Base-by-base conservation (phyloP, 106 monocot species). In the Phalaenopsis aphrodite region DNA sequence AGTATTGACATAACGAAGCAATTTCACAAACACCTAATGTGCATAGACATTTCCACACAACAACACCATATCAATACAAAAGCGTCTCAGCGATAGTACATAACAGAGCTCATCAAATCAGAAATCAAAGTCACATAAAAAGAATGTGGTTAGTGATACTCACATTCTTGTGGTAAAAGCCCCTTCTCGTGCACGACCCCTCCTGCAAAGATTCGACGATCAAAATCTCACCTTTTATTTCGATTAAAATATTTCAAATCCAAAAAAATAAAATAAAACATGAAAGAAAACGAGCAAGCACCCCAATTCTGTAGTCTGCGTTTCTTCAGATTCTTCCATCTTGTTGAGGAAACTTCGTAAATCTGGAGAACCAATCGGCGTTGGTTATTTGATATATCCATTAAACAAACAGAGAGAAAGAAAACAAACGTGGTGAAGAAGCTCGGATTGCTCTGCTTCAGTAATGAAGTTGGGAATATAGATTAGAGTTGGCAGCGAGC, bases 101-200 rank as follows among this genome's bases (percentile, higher is more conserved):
- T 42, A 7, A n/a, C 74, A 45, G 18, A 41, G 0, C 66, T 24
- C 6, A 66, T 24, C 23, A 24, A 30, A 2, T 45, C 11, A 7
- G 18, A 45, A 43, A 74, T 12, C 1, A n/a, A 74, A 74, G 8
- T 42, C 42, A 74, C 45, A 74, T 45, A 43, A 7, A 18, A 42
- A 14, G 18, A 19, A 74, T 36, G 43, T 43, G 38, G 12, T 38
- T 5, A 8, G 12, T 1, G 39, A 69, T 9, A 93, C 94, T 91
- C 84, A 99, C 98, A 85, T 7, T 85, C 84, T 75, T 99, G 94
- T 2, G 98, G 98, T 78, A 99, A 78, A 52, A 99, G 92, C 4
- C 98, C 98, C 79, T 94, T 99, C 81, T 99, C 94, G 82, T 94
- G 94, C 80, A 99, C 98, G 68, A 99, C 89, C 9, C 98, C 98